Evolutionary conservation across 2,329 filamentous ascomycete species (phyloP), one percentile per base, ranked within the genome.

Genomic region (Fusarium domesticum): DNA sequence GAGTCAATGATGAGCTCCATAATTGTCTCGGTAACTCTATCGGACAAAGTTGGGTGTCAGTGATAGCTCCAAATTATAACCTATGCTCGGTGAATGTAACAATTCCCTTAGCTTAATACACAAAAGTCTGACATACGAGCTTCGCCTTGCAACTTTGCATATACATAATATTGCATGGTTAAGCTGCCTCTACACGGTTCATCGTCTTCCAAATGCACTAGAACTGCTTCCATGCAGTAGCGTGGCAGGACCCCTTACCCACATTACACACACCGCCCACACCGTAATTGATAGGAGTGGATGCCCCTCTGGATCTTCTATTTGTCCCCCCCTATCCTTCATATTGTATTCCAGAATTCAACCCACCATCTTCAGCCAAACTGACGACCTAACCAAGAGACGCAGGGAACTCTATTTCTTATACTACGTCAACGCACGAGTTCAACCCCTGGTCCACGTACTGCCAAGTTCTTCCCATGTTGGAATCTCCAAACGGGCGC

Each of bases 291-390:
- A 33, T 14, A 33, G 6, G 8, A 28, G 23, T 28, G 23, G 31
- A 17, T 31, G 6, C 28, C 28, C 32, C 16, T 39, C 41, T 54
- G 48, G 51, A 54, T 54, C 51, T 55, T 54, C 42, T 52, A 46
- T 49, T 54, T 54, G 10, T 54, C 45, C 47, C 31, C 15, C 12
- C 4, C 12, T 2, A 36, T 28, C 34, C 16, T 38, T 35, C 39
- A 18, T 32, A 46, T 33, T 8, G 36, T 39, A 39, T 34, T 33
- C 16, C 31, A 33, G 14, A 8, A 8, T 33, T 14, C 31, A 6
- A 15, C 31, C 31, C 16, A 31, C 28, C 35, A 20, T 36, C 23
- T 28, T 10, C 23, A 28, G 10, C 14, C 23, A 28, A n/a, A n/a
- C n/a, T n/a, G n/a, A n/a, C n/a, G n/a, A n/a, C n/a, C n/a, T n/a